Evolutionary conservation across 129 eudicot species (phyloP), one percentile per base, ranked within the genome.

Genomic region (Deinandra increscens): DNA sequence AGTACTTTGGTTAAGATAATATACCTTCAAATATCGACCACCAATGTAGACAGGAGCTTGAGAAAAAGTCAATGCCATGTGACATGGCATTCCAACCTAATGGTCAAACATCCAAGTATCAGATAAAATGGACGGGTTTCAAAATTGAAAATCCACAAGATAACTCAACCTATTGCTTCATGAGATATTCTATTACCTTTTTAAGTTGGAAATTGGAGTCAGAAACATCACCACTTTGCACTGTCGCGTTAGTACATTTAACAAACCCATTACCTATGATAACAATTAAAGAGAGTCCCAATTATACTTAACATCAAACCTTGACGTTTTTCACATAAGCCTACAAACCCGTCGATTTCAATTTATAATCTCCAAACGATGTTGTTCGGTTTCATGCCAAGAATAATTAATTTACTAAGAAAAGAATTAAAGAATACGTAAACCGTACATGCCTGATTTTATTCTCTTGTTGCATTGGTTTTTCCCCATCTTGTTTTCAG

Each of bases 21-120:
- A 46, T 86, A 94, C 99, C 97, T 94, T 94, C 55, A 94, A 81
- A 79, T 94, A 94, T 82, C 99, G 85, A 72, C 99, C 99, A 51
- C 99, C 99, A 75, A 94, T 80, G 76, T 80, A 94, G 55, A 87
- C 69, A 59, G 99, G 84, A 4, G 88, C 71, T 79, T 85, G 80
- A 53, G 68, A 75, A 81, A 81, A 90, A 58, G 59, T 70, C 68
- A 83, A 38, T 3, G 73, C 58, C 91, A 90, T 70, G 81, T 75
- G 79, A 86, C 95, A 89, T 46, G 88, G 91, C 67, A 67, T 83
- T 54, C 46, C 78, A 79, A 82, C 90, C 99, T 90, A 69, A 69
- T 73, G 61, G 45, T 44, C 60, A 56, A 67, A 66, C 66, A 70
- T 37, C 49, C 66, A 36, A 38, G 15, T 55, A 55, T 69, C 41